These are phyloP conservation scores for Wickerhamia fluorescens DNA, from an alignment of 805 yeast species.

Conservation along the genomic window DNA sequence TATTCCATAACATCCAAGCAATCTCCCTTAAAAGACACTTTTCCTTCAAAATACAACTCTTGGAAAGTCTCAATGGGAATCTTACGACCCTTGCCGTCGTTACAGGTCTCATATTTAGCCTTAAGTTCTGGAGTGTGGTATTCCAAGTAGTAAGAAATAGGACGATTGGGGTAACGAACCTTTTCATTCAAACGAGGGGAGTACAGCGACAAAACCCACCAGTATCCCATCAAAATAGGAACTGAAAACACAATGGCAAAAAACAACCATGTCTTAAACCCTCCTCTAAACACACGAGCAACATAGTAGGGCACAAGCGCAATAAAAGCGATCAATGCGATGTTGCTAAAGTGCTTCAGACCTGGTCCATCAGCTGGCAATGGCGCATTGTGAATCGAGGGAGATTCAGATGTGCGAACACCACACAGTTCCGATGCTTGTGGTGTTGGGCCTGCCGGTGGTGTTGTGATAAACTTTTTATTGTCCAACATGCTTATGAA, in stretches of 20 bases:
- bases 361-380: constrained; percentile 92
- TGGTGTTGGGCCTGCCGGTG: constrained; percentile 34
- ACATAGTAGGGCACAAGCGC: constrained; percentile 55
- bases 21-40: constrained; percentile 85
- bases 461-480: constrained; percentile 57
- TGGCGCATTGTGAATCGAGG: constrained; percentile 79
- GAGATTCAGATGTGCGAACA: constrained; percentile 37
- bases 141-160: constrained; percentile 72
- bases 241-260: constrained; percentile 47
- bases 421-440: constrained; percentile 29
- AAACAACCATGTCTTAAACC: constrained; percentile 60
- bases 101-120: constrained; percentile 25
- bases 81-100: constrained; percentile 58
- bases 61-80: constrained; percentile 92
- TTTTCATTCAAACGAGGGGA: constrained; percentile 80
- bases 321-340: constrained; percentile 41
- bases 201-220: constrained; percentile 71
- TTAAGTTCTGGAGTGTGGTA: constrained; percentile 61
- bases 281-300: constrained; percentile 61
- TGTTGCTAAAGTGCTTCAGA: constrained; percentile 65
- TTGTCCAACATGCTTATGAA: constrained; percentile 26
- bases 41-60: constrained; percentile 75
- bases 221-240: constrained; percentile 74
- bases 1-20: constrained; percentile 75
- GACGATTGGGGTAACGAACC: constrained; percentile 66